These are phyloP conservation scores for Colletotrichum destructivum DNA, from an alignment of 2,329 filamentous ascomycete species.

Conservation along the genomic window DNA sequence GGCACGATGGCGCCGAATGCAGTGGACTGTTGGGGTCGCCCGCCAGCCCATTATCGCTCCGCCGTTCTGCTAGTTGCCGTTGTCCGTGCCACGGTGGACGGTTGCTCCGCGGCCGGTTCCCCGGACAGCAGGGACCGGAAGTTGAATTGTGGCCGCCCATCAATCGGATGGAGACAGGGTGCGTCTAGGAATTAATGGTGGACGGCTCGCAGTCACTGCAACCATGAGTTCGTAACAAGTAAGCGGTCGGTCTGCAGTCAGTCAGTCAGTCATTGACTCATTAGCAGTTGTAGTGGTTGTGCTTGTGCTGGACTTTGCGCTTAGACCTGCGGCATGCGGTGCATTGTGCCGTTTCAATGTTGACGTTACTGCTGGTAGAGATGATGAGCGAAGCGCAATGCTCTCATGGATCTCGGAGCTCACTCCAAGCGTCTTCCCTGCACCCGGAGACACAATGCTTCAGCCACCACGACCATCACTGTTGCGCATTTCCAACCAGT, in stretches of 20 bases:
- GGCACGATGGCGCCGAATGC: neutral
- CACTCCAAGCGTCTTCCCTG: conserved; percentile 26
- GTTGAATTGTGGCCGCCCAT: neutral
- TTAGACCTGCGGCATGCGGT: conserved; percentile 21
- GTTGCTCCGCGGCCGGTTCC: neutral
- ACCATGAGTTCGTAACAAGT: no score
- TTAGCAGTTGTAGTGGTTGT: no score
- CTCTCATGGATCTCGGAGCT: conserved; percentile 14
- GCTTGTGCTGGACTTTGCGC: conserved; percentile 24
- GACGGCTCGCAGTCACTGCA: neutral
- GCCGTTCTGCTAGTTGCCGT: neutral
- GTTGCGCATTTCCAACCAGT: conserved; percentile 36
- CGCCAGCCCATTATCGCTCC: no score
- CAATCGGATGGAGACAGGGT: neutral
- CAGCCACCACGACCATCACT: conserved; percentile 38
- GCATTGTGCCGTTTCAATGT: conserved; percentile 27
- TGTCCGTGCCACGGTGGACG: neutral
- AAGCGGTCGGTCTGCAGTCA: no score
- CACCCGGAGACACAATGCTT: neutral
- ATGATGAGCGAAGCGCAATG: conserved; percentile 10
- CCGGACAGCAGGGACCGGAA: neutral
- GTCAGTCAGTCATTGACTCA: no score
- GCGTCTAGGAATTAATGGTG: conserved; percentile 3
- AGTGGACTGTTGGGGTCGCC: neutral
- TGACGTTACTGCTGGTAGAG: conserved; percentile 3